Evolutionary conservation across 139 green algal species (phyloP).

Genomic region (Yamagishiella unicocca): DNA sequence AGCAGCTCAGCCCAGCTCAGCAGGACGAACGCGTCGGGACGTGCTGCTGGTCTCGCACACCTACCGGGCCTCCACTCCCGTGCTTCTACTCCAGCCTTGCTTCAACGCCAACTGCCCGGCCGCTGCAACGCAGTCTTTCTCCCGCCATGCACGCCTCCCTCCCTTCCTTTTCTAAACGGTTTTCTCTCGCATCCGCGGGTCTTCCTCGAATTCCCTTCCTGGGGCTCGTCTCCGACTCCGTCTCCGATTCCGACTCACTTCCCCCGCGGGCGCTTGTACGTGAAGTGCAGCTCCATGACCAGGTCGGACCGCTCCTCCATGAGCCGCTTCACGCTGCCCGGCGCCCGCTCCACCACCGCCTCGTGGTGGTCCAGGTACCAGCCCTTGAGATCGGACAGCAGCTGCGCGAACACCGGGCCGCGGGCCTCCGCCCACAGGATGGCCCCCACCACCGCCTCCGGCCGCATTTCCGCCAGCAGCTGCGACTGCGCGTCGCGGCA

Average conservation of each 20-base stretch:
- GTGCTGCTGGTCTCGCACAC: too few relatives aligned
- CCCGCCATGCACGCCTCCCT: too few relatives aligned
- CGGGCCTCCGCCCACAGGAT: conserved; percentile 17
- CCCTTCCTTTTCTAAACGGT: too few relatives aligned
- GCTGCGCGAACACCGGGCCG: background rate
- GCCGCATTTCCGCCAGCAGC: background rate
- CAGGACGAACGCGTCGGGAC: too few relatives aligned
- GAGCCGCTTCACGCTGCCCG: background rate
- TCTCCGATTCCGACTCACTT: background rate
- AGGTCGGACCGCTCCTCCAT: background rate
- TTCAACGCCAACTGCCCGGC: too few relatives aligned
- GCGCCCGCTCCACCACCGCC: background rate
- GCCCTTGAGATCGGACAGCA: background rate
- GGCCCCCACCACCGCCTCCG: background rate
- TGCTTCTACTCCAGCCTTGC: too few relatives aligned
- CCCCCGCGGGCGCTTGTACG: background rate
- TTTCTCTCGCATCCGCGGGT: too few relatives aligned
- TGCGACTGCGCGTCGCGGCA: background rate
- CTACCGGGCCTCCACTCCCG: too few relatives aligned
- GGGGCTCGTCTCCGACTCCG: too few relatives aligned
- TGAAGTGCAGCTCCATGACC: conserved; percentile 6
- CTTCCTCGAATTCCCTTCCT: too few relatives aligned
- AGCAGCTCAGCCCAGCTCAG: too few relatives aligned
- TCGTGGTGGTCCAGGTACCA: conserved; percentile 26
- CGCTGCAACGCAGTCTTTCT: too few relatives aligned